These are phyloP conservation scores for Salix exigua DNA, from an alignment of 345 rosid genomes.

Conservation along the genomic window DNA sequence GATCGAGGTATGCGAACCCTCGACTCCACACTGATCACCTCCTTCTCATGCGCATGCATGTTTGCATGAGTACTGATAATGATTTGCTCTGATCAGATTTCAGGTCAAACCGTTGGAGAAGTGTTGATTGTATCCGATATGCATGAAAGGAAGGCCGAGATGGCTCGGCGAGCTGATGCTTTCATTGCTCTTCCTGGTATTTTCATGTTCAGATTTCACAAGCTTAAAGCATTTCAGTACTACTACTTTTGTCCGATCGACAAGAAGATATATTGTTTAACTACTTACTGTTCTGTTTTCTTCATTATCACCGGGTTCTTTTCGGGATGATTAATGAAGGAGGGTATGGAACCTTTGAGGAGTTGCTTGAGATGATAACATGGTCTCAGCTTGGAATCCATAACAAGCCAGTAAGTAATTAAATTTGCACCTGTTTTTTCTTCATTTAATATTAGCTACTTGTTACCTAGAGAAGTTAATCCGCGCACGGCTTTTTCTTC, in stretches of 20 bases:
- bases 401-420: constrained; percentile 45
- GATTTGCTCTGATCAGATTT: constrained; percentile 19
- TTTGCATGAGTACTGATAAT: neutral
- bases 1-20: constrained; percentile 20
- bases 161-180: constrained; percentile 39
- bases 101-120: constrained; percentile 36
- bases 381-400: constrained; percentile 68
- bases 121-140: constrained; percentile 36
- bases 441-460: neutral
- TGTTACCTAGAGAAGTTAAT: neutral
- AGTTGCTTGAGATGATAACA: constrained; percentile 55
- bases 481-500: neutral
- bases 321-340: constrained; percentile 21
- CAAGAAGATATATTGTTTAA: neutral
- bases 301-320: neutral
- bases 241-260: neutral
- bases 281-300: neutral
- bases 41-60: neutral
- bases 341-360: constrained; percentile 65
- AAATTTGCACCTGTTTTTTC: neutral
- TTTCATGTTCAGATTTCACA: neutral
- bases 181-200: constrained; percentile 45
- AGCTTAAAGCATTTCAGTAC: neutral
- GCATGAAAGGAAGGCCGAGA: constrained; percentile 45
- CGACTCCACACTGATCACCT: neutral